Base-by-base conservation (phyloP, 2,329 filamentous ascomycete species). In the Venturiaceae sp. region DNA sequence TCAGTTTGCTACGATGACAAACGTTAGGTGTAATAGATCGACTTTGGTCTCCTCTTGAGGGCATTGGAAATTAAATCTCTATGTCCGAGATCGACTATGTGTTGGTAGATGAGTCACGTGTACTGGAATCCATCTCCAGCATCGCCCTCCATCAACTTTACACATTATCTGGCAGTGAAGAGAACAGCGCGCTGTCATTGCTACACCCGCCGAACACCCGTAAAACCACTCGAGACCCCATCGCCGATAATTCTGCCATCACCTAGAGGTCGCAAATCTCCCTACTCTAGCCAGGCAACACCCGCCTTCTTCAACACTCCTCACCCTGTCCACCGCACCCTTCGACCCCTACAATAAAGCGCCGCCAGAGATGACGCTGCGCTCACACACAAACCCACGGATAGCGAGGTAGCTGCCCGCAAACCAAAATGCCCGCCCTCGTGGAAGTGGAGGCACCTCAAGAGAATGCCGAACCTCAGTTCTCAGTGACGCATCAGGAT, bases 401-500 rank as follows among this genome's bases (percentile, higher is more conserved):
- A 53, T 50, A 32, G 57, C 57, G 57, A 34, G 57, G 57, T 58
- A 58, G 57, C 50, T 14, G 44, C 26, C 46, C 37, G 52, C 39
- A 47, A 6, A 34, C 21, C 58, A 57, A 46, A 39, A 62, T 63
- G 62, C 60, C 60, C n/a, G 60, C 37, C n/a, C 19, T 59, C 5
- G 34, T 55, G 23, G 64, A 64, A 33, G 61, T 59, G 60, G 64
- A 67, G 36, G 60, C 64, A 61, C 68, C 72, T 30, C 21, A 55
- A 33, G 55, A 47, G 55, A 47, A 30, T 33, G 21, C 34, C 55
- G 66, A 65, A 60, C 68, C 71, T 55, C 75, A 75, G 37, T 84
- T 80, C 66, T 77, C 77, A 53, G 77, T 97, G 60, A 80, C 90
- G 58, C 87, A 91, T 73, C 92, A 97, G 74, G 88, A 89, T 70